Evolutionary conservation across 176 grass and related monocot genomes (phyloP).

Genomic region (Leersia perrieri): DNA sequence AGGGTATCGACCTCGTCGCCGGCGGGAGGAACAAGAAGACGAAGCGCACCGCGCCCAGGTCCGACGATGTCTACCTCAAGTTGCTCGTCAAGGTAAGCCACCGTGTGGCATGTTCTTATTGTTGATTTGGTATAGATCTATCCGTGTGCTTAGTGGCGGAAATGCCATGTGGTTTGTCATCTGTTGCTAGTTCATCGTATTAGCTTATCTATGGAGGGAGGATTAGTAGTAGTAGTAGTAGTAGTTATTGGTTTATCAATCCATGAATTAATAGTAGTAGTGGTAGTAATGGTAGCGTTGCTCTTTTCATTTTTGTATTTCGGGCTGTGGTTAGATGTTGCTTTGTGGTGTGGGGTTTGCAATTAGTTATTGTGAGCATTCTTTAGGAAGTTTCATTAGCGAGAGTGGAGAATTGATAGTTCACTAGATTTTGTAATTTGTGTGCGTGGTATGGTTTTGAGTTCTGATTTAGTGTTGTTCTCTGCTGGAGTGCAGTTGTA

Average conservation of each 20-base stretch:
- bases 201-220: too few relatives aligned
- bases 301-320: not conserved
- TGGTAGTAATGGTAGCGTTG: too few relatives aligned
- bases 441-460: not conserved
- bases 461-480: not conserved
- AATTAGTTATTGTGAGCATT: not conserved
- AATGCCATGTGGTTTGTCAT: not conserved
- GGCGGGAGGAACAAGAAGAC: constrained; percentile 75
- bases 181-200: not conserved
- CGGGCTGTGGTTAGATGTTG: not conserved
- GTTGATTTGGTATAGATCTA: not conserved
- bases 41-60: constrained; percentile 63
- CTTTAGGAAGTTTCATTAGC: not conserved
- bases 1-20: constrained; percentile 79
- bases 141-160: not conserved
- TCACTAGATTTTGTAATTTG: not conserved
- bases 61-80: constrained; percentile 75
- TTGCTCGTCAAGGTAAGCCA: constrained; percentile 61
- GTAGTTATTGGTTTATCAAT: not conserved
- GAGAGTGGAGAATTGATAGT: not conserved
- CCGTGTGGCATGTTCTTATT: too few relatives aligned
- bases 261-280: not conserved
- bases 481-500: constrained; percentile 50
- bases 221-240: not conserved
- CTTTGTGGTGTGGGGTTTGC: not conserved